Percentiles rank a stretch among this genome's conserved stretches.
phyloP scores from a whole-genome alignment of 192 early-diverging fungal species.

The Thoreauomyces humboldtii region DNA sequence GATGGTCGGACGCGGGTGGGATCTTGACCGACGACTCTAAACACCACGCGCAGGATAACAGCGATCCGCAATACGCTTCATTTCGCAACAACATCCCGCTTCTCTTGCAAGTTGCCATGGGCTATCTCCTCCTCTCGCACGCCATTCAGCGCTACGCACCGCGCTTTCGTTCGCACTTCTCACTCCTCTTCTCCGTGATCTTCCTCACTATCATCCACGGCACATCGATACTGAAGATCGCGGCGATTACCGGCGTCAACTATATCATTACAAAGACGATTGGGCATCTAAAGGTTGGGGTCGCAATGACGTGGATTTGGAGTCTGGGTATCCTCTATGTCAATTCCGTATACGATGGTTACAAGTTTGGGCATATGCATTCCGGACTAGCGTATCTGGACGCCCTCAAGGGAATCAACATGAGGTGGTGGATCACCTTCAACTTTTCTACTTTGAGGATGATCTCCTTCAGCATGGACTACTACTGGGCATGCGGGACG shows the following conservation, averaged over 20 bases:
- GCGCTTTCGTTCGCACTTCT: constrained; percentile 37
- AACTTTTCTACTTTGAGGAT: constrained; percentile 87
- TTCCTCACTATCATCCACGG: constrained; percentile 72
- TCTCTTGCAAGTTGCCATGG: constrained; percentile 44
- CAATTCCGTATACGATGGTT: constrained; percentile 76
- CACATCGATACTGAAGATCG: constrained; percentile 73
- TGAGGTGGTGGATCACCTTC: constrained; percentile 86
- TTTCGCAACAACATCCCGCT: constrained; percentile 66
- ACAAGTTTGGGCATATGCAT: constrained; percentile 58
- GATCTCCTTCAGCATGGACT: constrained; percentile 92
- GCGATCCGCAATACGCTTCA: constrained; percentile 65
- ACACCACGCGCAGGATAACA: constrained; percentile 58
- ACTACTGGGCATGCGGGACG: constrained; percentile 65
- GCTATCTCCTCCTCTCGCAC: constrained; percentile 51
- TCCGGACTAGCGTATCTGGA: constrained; percentile 61
- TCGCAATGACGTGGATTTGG: constrained; percentile 76
- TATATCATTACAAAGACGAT: constrained; percentile 60
- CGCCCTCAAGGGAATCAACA: constrained; percentile 65
- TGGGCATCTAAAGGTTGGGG: constrained; percentile 54
- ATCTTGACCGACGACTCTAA: neutral
- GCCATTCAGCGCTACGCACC: constrained; percentile 35
- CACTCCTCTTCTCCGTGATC: constrained; percentile 58
- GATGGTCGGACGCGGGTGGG: neutral
- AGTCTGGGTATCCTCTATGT: constrained; percentile 76
- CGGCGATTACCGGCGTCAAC: constrained; percentile 59